Evolutionary conservation across 108 stramenopile genomes (phyloP).

Genomic region (Fragilariopsis cylindrus): DNA sequence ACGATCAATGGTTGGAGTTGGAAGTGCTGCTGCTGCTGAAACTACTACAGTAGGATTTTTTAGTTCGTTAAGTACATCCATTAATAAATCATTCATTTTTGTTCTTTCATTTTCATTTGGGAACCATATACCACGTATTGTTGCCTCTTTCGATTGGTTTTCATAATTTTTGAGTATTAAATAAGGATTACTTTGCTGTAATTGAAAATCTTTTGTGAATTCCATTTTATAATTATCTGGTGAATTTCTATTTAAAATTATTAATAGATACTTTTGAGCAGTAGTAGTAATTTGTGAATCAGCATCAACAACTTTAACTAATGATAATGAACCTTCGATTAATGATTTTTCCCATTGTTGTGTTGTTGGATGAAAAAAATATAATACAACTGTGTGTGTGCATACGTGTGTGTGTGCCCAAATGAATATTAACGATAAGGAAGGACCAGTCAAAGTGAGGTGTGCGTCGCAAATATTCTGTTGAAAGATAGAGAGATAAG

Average conservation of each 20-base stretch:
- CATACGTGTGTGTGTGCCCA: neutral
- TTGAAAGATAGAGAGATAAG: too few species aligned
- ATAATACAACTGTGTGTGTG: neutral
- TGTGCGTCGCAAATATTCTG: neutral
- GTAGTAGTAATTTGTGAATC: slow-evolving; percentile 16
- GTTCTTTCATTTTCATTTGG: slow-evolving; percentile 64
- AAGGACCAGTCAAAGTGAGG: neutral
- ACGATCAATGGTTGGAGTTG: slow-evolving; percentile 9
- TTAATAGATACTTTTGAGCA: slow-evolving; percentile 43
- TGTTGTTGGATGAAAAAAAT: neutral
- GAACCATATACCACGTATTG: slow-evolving; percentile 80
- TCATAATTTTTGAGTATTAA: slow-evolving; percentile 54
- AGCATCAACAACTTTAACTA: neutral
- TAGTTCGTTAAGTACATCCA: slow-evolving; percentile 35
- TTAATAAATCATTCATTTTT: slow-evolving; percentile 45
- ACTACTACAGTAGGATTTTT: slow-evolving; percentile 1
- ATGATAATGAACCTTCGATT: slow-evolving; percentile 5
- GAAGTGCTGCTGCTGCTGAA: slow-evolving; percentile 4
- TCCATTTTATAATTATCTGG: slow-evolving; percentile 67
- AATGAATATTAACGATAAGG: neutral
- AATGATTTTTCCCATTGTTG: slow-evolving; percentile 42
- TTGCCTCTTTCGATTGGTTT: slow-evolving; percentile 25
- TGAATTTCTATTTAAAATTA: slow-evolving; percentile 67
- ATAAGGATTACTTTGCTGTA: slow-evolving; percentile 78
- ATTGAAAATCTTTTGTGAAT: slow-evolving; percentile 48